These are phyloP conservation scores for Malassezia nana DNA, from an alignment of 1,284 basidiomycete species.

Conservation along the genomic window DNA sequence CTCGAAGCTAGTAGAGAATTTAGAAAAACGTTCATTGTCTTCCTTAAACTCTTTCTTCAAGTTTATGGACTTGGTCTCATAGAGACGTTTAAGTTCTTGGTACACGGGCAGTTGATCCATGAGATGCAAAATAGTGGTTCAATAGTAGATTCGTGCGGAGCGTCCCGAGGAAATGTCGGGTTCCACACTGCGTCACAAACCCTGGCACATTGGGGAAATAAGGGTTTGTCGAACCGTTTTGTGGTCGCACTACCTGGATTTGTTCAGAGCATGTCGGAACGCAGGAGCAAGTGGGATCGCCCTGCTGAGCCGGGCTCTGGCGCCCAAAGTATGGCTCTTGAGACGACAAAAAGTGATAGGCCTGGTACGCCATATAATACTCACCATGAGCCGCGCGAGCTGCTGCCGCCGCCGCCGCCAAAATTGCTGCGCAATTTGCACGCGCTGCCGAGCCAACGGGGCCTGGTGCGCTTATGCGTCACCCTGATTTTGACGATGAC, in stretches of 20 bases:
- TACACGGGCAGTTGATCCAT: slow-evolving; percentile 52
- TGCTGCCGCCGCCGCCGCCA: slow-evolving; percentile 37
- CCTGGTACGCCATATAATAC: slow-evolving; percentile 4
- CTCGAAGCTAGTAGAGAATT: slow-evolving; percentile 68
- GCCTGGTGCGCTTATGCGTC: slow-evolving; percentile 39
- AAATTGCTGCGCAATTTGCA: slow-evolving; percentile 37
- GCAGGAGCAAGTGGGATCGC: slow-evolving; percentile 22
- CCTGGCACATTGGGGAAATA: neutral
- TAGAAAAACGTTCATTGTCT: slow-evolving; percentile 75
- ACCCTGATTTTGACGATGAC: slow-evolving; percentile 55
- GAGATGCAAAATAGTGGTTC: neutral
- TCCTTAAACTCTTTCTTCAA: slow-evolving; percentile 82
- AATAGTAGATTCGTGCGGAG: neutral
- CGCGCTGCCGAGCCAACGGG: neutral
- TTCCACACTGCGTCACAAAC: neutral
- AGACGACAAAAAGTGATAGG: neutral
- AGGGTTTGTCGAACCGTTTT: neutral
- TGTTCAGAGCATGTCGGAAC: slow-evolving; percentile 15
- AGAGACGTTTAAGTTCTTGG: slow-evolving; percentile 78
- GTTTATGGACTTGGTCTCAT: slow-evolving; percentile 67
- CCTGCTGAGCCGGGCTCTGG: slow-evolving; percentile 4
- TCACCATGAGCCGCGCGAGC: slow-evolving; percentile 3
- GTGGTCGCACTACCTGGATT: neutral
- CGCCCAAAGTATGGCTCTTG: neutral
- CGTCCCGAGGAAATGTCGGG: neutral